phyloP scores from a whole-genome alignment of 2,329 filamentous ascomycete genomes.

The Fusarium devonianum region DNA sequence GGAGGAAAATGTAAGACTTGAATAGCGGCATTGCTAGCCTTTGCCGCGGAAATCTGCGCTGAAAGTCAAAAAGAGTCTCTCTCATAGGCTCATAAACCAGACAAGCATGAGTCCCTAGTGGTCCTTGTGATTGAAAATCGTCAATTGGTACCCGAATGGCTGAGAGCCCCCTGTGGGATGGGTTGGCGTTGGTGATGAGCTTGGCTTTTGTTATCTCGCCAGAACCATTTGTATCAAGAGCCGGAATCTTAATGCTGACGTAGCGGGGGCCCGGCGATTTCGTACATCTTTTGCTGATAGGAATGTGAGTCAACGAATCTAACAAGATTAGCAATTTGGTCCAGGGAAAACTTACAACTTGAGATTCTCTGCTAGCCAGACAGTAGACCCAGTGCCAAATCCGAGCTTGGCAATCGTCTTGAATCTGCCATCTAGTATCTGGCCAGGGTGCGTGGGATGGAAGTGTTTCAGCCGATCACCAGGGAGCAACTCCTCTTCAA shows the following conservation, averaged over 20 bases:
- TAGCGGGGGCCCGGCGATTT: conserved; percentile 4
- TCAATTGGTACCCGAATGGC: conserved; percentile 21
- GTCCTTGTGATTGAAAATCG: conserved; percentile 21
- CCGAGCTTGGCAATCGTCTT: conserved; percentile 48
- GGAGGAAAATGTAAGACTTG: conserved; percentile 24
- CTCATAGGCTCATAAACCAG: conserved; percentile 35
- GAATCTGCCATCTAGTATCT: conserved; percentile 46
- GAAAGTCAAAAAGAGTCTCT: conserved; percentile 29
- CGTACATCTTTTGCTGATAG: background rate
- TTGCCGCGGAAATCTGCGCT: conserved; percentile 19
- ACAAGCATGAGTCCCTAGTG: conserved; percentile 29
- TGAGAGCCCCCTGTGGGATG: conserved; percentile 18
- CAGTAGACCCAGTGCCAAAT: conserved; percentile 47
- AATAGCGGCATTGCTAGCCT: conserved; percentile 20
- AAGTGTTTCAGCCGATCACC: conserved; percentile 19
- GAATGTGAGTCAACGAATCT: background rate
- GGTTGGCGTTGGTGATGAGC: conserved; percentile 23
- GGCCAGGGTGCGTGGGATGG: conserved; percentile 28
- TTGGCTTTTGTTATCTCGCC: conserved; percentile 14
- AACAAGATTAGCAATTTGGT: background rate
- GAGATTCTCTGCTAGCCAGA: conserved; percentile 47
- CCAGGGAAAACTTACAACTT: conserved; percentile 13
- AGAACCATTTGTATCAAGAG: conserved; percentile 20
- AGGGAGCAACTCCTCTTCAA: conserved; percentile 32
- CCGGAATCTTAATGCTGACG: conserved; percentile 31